Conservation (phyloP, 176 grass and related monocot species). For the Triticum timopheevii region DNA sequence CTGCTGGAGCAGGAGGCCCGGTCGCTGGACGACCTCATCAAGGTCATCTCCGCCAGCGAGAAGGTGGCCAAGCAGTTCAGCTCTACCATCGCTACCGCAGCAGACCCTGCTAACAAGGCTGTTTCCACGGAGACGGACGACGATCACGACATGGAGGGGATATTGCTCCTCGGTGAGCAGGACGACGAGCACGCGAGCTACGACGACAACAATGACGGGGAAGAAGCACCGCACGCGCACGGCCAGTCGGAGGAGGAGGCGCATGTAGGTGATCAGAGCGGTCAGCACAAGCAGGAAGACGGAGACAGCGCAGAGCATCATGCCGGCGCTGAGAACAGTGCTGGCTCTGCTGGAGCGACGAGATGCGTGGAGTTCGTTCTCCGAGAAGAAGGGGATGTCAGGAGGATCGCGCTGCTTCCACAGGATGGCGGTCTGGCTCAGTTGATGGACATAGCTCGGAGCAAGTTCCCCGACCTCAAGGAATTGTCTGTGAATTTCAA, state of each 20-base stretch:
- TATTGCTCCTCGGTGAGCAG: background rate
- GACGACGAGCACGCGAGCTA: background rate
- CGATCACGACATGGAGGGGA: background rate
- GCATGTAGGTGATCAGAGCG: background rate
- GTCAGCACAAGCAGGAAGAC: background rate
- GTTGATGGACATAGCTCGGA: background rate
- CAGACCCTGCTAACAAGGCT: background rate
- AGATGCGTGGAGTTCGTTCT: background rate
- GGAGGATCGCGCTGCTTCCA: background rate
- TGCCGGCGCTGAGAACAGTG: background rate
- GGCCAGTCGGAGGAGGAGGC: background rate
- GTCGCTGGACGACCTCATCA: slow-evolving; percentile 14
- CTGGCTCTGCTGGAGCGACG: background rate
- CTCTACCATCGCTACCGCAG: background rate
- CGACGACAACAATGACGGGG: too few relatives aligned
- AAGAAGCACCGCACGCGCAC: background rate
- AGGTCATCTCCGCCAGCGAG: slow-evolving; percentile 22
- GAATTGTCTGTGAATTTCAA: background rate
- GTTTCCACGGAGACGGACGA: background rate
- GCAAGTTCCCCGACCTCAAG: background rate
- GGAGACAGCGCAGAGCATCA: background rate
- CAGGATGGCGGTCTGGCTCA: background rate
- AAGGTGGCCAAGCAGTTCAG: slow-evolving; percentile 15
- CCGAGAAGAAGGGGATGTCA: background rate
- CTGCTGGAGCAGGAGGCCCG: slow-evolving; percentile 18